Percentiles rank a stretch among this genome's conserved stretches.
Evolutionary conservation across 2,329 filamentous ascomycete species (phyloP).

Genomic region (Ceratocystis huliohia): DNA sequence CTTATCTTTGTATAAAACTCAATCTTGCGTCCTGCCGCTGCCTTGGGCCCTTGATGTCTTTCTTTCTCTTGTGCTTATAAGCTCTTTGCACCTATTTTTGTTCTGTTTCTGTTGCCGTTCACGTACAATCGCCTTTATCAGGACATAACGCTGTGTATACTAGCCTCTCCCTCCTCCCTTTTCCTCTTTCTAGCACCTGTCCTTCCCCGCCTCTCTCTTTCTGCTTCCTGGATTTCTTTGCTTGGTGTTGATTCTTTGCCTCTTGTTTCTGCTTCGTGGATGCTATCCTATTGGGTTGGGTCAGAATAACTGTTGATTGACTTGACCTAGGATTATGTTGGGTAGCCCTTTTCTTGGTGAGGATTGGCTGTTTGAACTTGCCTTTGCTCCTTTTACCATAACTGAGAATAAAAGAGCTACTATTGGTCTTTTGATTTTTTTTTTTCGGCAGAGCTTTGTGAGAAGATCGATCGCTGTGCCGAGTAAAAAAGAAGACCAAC

Average conservation of each 20-base stretch:
- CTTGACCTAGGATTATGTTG: too few relatives aligned
- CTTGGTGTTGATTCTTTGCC: neutral
- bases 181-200: neutral
- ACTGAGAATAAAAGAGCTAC: too few relatives aligned
- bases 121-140: neutral
- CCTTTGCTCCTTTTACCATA: too few relatives aligned
- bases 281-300: neutral
- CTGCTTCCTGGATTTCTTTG: neutral
- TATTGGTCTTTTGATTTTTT: too few relatives aligned
- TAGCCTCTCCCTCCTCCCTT: neutral
- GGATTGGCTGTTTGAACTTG: too few relatives aligned
- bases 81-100: slow-evolving; percentile 1
- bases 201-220: neutral
- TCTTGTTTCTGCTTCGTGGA: neutral
- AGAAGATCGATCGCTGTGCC: too few relatives aligned
- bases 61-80: slow-evolving; percentile 3
- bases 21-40: neutral
- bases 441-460: too few relatives aligned
- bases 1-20: slow-evolving; percentile 2
- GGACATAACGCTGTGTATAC: slow-evolving; percentile 18
- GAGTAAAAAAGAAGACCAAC: too few relatives aligned
- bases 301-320: neutral
- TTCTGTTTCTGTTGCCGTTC: slow-evolving; percentile 9
- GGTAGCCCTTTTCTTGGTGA: too few relatives aligned
- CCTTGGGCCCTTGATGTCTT: neutral